These are phyloP conservation scores for Coffea canephora DNA, from an alignment of 257 asterid species.

Conservation along the genomic window DNA sequence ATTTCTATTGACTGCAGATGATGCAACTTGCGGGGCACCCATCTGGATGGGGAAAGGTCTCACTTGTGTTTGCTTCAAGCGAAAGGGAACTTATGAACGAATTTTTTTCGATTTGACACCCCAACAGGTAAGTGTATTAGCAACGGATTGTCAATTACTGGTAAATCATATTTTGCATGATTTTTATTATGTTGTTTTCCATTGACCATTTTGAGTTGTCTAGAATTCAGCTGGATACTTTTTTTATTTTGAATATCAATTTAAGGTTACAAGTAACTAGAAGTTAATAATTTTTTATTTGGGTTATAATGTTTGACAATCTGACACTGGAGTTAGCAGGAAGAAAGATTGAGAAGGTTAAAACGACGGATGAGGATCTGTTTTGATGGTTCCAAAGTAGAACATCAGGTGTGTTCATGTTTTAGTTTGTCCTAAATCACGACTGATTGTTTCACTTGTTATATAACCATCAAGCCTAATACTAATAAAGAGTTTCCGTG, in stretches of 20 bases:
- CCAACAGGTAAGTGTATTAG: slow-evolving; percentile 46
- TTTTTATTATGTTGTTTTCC: background rate
- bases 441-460: slow-evolving; percentile 4
- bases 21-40: slow-evolving; percentile 45
- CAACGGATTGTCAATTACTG: background rate
- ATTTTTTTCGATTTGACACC: slow-evolving; percentile 60
- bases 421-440: background rate
- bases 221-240: background rate
- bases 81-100: slow-evolving; percentile 47
- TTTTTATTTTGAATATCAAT: background rate
- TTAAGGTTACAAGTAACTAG: background rate
- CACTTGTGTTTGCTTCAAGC: slow-evolving; percentile 80
- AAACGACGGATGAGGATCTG: slow-evolving; percentile 61
- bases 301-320: no score
- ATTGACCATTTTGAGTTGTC: background rate
- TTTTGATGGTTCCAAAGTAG: slow-evolving; percentile 67
- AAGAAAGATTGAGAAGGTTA: slow-evolving; percentile 69
- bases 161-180: background rate
- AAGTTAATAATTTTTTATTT: background rate
- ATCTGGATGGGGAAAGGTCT: slow-evolving; percentile 65
- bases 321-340: slow-evolving; percentile 30
- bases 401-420: slow-evolving; percentile 63
- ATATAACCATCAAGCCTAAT: background rate
- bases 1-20: slow-evolving; percentile 36
- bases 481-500: background rate